Percentiles rank a stretch among this genome's conserved stretches.
Evolutionary conservation across 2,329 filamentous ascomycete genomes (phyloP).

Genomic region (Phaeophleospora eucalypticola): DNA sequence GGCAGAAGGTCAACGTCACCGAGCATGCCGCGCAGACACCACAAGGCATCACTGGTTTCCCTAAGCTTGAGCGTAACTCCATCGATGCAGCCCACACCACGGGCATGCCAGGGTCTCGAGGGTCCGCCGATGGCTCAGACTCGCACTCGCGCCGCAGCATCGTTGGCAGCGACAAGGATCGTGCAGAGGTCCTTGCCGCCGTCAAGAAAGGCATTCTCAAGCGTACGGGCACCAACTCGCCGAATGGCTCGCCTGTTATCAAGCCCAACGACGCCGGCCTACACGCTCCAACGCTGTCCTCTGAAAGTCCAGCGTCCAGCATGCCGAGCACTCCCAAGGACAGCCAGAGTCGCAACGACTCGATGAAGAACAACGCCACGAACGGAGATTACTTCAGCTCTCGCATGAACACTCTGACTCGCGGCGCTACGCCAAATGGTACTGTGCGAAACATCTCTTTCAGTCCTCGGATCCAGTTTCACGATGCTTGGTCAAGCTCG

Average conservation of each 20-base stretch:
- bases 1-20: slow-evolving; percentile 76
- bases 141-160: slow-evolving; percentile 73
- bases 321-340: slow-evolving; percentile 84
- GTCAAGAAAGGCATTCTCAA: slow-evolving; percentile 96
- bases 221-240: slow-evolving; percentile 62
- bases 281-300: slow-evolving; percentile 57
- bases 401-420: slow-evolving; percentile 66
- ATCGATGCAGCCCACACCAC: slow-evolving; percentile 56
- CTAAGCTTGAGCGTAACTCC: slow-evolving; percentile 77
- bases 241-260: slow-evolving; percentile 65
- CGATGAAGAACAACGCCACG: slow-evolving; percentile 59
- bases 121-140: slow-evolving; percentile 55
- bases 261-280: slow-evolving; percentile 55
- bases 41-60: slow-evolving; percentile 74
- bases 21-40: slow-evolving; percentile 62
- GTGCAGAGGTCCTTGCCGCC: slow-evolving; percentile 84
- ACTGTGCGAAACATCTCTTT: slow-evolving; percentile 64
- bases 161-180: slow-evolving; percentile 81
- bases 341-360: slow-evolving; percentile 52
- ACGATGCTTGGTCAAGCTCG: slow-evolving; percentile 92
- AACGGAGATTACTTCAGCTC: slow-evolving; percentile 87
- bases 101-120: slow-evolving; percentile 30
- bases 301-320: slow-evolving; percentile 78
- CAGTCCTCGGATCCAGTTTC: slow-evolving; percentile 87
- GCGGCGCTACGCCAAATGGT: slow-evolving; percentile 75